Percentiles rank a stretch among this genome's conserved stretches.
These are phyloP conservation scores for Populus ilicifolia DNA, from an alignment of 345 rosid genomes.

Conservation along the genomic window DNA sequence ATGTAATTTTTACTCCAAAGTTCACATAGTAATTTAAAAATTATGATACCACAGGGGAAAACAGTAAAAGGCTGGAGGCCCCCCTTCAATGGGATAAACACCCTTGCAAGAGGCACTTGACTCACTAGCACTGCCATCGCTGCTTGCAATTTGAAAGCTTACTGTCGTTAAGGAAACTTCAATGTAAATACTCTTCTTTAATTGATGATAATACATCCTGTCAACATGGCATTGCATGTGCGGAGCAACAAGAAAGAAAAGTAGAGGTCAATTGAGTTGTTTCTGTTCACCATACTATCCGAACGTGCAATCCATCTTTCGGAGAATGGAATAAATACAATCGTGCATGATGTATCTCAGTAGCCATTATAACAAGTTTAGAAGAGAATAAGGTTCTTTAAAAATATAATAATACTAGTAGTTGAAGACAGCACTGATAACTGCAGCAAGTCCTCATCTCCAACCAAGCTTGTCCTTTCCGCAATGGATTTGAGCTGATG, in stretches of 20 bases:
- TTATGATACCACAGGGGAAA: not conserved
- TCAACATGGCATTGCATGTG: conserved; percentile 30
- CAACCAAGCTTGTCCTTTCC: conserved; percentile 20
- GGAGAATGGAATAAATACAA: conserved; percentile 2
- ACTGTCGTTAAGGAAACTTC: conserved; percentile 1
- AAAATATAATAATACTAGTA: not conserved
- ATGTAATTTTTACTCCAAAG: not conserved
- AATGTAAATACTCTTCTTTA: not conserved
- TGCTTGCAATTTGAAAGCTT: conserved; percentile 8
- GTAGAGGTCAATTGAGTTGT: conserved; percentile 8
- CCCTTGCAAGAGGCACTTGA: conserved; percentile 7
- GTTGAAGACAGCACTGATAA: not conserved
- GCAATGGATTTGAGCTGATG: conserved; percentile 10
- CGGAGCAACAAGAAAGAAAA: conserved; percentile 15
- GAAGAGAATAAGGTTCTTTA: no score
- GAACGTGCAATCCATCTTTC: conserved; percentile 15
- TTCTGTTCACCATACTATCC: conserved; percentile 13
- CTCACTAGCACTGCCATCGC: not conserved
- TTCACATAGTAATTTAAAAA: not conserved
- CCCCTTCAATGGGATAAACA: not conserved
- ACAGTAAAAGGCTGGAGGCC: not conserved
- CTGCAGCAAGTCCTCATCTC: conserved; percentile 10
- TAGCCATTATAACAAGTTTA: not conserved
- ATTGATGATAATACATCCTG: not conserved
- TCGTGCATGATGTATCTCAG: conserved; percentile 20